Evolutionary conservation across 495 filamentous ascomycete species (phyloP), one percentile per base, ranked within the genome.

Genomic region (Mytilinidion resinicola): DNA sequence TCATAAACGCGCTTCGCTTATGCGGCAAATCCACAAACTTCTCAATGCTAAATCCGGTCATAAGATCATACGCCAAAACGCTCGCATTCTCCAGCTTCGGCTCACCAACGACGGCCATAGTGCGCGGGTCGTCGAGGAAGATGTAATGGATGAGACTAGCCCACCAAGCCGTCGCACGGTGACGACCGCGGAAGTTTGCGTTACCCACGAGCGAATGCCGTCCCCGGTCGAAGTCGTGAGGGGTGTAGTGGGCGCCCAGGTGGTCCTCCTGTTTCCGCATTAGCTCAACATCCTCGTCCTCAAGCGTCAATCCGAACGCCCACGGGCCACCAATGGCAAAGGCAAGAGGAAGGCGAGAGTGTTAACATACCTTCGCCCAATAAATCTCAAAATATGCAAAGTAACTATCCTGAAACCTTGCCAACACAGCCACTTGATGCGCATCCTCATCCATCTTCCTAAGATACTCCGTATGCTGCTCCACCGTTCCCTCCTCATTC

Each of bases 341-440:
- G 20, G 1, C 8, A 12, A 61, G 9, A 46, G 41, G 33, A n/a
- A 50, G 36, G 20, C 1, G 9, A 53, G n/a, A 5, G 12, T 14
- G 14, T 25, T 33, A 30, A 53, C 67, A 42, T 72, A 84, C 83
- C 78, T 85, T 85, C 15, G 78, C 81, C 85, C 85, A 88, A 67
- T 88, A 88, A 2, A 86, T 71, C 70, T 88, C 85, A 64, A 83
- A 87, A 58, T 87, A 87, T 0, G 84, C 81, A 67, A 88, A 88
- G 7, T 68, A 72, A 33, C 70, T 74, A 17, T 83, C 81, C 30
- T 86, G 75, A 55, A 86, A 88, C 1, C 77, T 72, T 0, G 80
- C 85, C 58, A 88, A 75, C 56, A 88, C 67, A 43, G 80, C 78
- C 8, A 86, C 69, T 46, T 81, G 78, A 61, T 86, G 84, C 3